Base-by-base conservation (phyloP, 805 yeast genomes). In the Sugiyamaella mastotermitis region DNA sequence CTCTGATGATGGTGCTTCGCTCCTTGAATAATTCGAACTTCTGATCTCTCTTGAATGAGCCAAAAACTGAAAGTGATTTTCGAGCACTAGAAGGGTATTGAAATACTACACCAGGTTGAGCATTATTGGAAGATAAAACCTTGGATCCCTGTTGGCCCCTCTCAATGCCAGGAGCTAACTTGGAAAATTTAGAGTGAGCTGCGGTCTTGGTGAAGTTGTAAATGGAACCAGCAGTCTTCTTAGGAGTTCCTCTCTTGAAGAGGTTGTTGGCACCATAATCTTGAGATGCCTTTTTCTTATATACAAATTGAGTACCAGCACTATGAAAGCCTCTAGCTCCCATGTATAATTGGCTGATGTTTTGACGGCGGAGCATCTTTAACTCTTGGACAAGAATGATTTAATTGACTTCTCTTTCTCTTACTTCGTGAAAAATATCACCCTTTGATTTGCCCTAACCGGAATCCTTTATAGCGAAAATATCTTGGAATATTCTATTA, bases 21-120 rank as follows among this genome's bases (percentile, higher is more conserved):
- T 65, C 65, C 24, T 65, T 55, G 56, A 77, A 81, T 29, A 81
- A 53, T 57, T 84, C 94, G 48, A 75, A 72, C 55, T 69, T 75
- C 59, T 85, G 94, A 47, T 67, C 68, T 44, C 76, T 77, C 50
- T 76, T 74, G 61, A 83, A 83, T 0, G 81, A 62, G 16, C 87
- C 88, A 39, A 79, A 58, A 29, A 66, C 65, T 23, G 62, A 60
- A 45, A 84, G 62, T 33, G 62, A 60, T 38, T 62, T 56, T 42
- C 71, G 62, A 13, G 68, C 64, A 10, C 55, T 53, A 1, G 62
- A 53, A 11, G 67, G 60, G 58, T 68, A 83, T 24, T 58, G 41
- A 25, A 32, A 35, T 9, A 46, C 33, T 8, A 22, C 18, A 20
- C 22, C 24, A 2, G 46, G 22, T 15, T 30, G 30, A 10, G 35